Evolutionary conservation across 2,329 filamentous ascomycete species (phyloP), one percentile per base, ranked within the genome.

Genomic region (Colletotrichum paranaense): DNA sequence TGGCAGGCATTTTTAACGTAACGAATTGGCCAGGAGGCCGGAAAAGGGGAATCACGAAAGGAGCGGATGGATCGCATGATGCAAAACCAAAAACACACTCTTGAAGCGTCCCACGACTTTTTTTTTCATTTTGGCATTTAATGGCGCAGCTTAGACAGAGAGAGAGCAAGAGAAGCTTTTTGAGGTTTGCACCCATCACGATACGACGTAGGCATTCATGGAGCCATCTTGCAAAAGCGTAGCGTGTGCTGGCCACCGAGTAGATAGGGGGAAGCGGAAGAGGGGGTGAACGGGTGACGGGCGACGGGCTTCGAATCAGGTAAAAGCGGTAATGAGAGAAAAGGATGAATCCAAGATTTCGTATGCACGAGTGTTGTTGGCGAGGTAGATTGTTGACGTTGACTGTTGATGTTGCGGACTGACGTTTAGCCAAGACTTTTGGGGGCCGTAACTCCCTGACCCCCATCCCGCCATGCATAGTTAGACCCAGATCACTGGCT

Each of bases 141-240:
- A 73, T 56, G 67, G 71, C 71, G 71, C 42, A 71, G 71, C 58
- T 62, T 72, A 72, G 70, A 72, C 53, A 69, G 60, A 64, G 66
- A 7, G 38, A 12, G 28, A 53, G 28, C 28, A 69, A 64, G 59
- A 53, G 49, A 58, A 28, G 46, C 26, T 32, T 46, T 28, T 60
- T 19, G 38, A 38, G 46, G 38, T 59, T 60, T 55, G 55, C 67
- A 42, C 70, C 60, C 2, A 49, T 14, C 19, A 32, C 42, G 28
- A 63, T 53, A 28, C 42, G 42, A 49, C 42, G 38, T 42, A 42
- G 16, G 38, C 38, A 32, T 32, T 32, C 30, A 35, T 11, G 11
- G 11, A 16, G 38, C 38, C 38, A 7, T 42, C 4, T 16, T 16
- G 35, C 35, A 42, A 42, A 42, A 16, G 12, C 42, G 67, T 53